These are phyloP conservation scores for Vitis labrusca DNA, from an alignment of 164 flowering plant genomes.

Conservation along the genomic window DNA sequence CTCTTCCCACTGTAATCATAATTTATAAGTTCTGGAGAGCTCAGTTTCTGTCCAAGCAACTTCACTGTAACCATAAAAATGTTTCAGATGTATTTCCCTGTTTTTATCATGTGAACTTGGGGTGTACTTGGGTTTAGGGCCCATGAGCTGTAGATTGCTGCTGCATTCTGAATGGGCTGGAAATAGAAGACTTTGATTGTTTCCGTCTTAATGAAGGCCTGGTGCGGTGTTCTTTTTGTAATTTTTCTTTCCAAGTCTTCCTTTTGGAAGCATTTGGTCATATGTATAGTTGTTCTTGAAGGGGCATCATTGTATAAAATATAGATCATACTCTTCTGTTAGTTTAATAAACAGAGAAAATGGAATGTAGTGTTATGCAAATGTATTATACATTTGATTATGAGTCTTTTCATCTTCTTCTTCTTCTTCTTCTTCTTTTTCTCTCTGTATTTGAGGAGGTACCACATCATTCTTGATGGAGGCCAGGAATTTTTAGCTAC, in stretches of 20 bases:
- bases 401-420: too few species aligned
- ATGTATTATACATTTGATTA: background rate
- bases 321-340: background rate
- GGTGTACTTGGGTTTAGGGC: background rate
- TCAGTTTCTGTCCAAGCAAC: conserved; percentile 8
- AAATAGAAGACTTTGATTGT: conserved; percentile 3
- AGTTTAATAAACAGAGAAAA: background rate
- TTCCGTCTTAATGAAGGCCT: background rate
- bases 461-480: conserved; percentile 5
- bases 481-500: background rate
- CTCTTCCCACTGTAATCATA: conserved; percentile 14
- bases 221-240: background rate
- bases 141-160: conserved; percentile 5
- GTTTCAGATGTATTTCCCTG: conserved; percentile 1
- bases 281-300: background rate
- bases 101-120: conserved; percentile 4
- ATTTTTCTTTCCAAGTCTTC: background rate
- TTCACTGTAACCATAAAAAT: conserved; percentile 1
- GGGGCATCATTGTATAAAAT: background rate
- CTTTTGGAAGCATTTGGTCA: background rate
- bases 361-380: background rate
- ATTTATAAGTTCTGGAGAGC: conserved; percentile 1
- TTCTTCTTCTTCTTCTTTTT: background rate
- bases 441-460: background rate
- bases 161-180: background rate